Percentiles rank a stretch among this genome's conserved stretches.
Conservation (phyloP, 1,139 yeast genomes). For the Zygosaccharomyces pseudobailii region DNA sequence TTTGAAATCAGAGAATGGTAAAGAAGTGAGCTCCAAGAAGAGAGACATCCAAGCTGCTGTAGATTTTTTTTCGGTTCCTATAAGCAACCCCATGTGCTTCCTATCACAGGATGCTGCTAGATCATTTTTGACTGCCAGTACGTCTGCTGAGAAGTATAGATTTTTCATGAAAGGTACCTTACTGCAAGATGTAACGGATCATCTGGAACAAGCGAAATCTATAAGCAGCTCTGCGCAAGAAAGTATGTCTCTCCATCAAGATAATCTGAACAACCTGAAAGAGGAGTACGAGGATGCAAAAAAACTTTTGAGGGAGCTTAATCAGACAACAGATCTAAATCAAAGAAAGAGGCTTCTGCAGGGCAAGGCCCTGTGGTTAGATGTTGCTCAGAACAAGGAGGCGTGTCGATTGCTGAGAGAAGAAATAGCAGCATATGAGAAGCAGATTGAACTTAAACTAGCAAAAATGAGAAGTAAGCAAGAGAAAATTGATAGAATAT, state of each 20-base stretch:
- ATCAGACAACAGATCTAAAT: conserved; percentile 38
- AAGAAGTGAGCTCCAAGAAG: conserved; percentile 55
- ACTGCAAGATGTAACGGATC: conserved; percentile 55
- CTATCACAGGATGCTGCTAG: conserved; percentile 93
- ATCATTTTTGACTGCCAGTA: conserved; percentile 73
- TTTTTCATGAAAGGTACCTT: conserved; percentile 79
- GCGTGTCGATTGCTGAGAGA: conserved; percentile 26
- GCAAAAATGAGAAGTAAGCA: conserved; percentile 17
- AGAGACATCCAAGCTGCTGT: conserved; percentile 64
- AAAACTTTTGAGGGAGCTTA: conserved; percentile 31
- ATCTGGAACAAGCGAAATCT: conserved; percentile 41
- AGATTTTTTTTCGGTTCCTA: conserved; percentile 66
- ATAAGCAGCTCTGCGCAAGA: conserved; percentile 23
- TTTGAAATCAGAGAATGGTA: conserved; percentile 50
- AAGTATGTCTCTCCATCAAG: conserved; percentile 26
- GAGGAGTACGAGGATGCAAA: conserved; percentile 35
- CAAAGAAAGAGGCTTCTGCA: conserved; percentile 43
- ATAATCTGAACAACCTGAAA: conserved; percentile 28
- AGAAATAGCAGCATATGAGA: conserved; percentile 28
- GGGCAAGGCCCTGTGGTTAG: conserved; percentile 66
- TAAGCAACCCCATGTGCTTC: conserved; percentile 90
- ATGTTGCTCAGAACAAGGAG: conserved; percentile 32
- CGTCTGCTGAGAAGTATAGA: conserved; percentile 64
- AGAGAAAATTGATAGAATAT: conserved; percentile 25
- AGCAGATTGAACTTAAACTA: conserved; percentile 7